Base-by-base conservation (phyloP, 2,329 filamentous ascomycete species). In the Myriosclerotinia scirpicola region DNA sequence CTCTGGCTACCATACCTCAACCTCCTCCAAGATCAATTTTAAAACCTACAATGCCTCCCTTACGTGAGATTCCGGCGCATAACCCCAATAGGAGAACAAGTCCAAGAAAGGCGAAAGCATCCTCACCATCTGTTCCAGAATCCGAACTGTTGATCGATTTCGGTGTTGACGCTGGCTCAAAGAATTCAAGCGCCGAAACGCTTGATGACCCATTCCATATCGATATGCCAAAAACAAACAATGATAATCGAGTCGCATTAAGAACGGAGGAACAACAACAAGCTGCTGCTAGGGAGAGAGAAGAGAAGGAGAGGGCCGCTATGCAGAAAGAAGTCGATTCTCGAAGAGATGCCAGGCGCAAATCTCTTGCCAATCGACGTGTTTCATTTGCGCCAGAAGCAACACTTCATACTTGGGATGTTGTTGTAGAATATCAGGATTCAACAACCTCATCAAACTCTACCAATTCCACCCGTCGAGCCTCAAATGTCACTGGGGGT, bases 371-470 rank as follows among this genome's bases (percentile, higher is more conserved):
- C 58, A 96, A 95, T 77, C 88, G 95, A 74, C 88, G 95, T 75
- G 95, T 99, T 44, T 98, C 94, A 0, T 99, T 99, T 78, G 95
- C 95, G 5, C 95, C 95, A 1, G 95, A 99, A 79, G 95, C 95
- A 15, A 99, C 95, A 4, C 83, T 99, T 46, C 95, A 99, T 77
- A 99, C 95, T 0, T 98, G 96, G 84, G 93, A 98, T 75, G 93
- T 77, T 95, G 74, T 76, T 66, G 87, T 97, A 54, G 94, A 98
- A 75, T 90, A 93, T 69, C 92, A 93, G 75, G 93, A 97, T 76
- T 92, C 92, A 26, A 96, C 93, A 1, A 90, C 89, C 17, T 88
- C 87, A 14, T 89, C 87, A 8, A 84, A 85, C 9, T 90, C 90
- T 0, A 90, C 88, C 0, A 91, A 94, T 70, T 87, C 88, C 14